Evolutionary conservation across 192 early-diverging fungal species (phyloP), one percentile per base, ranked within the genome.

Genomic region (Hyaloraphidium curvatum): DNA sequence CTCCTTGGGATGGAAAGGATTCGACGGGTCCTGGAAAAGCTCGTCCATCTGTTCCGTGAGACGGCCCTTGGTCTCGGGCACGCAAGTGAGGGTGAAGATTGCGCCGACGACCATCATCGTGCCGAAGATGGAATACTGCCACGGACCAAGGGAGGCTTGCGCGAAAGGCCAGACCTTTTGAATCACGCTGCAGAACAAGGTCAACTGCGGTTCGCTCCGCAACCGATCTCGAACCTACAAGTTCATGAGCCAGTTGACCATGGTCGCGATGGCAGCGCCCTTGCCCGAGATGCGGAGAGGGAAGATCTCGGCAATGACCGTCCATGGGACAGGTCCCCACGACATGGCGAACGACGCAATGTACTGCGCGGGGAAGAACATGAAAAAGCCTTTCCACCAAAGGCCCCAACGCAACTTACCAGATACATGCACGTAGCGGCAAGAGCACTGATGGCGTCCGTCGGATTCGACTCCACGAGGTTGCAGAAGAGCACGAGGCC

Each of bases 1-100:
- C n/a, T n/a, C n/a, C n/a, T n/a, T n/a, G n/a, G n/a, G n/a, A n/a
- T n/a, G n/a, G n/a, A n/a, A n/a, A n/a, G n/a, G n/a, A n/a, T n/a
- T n/a, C n/a, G n/a, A n/a, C n/a, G n/a, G n/a, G n/a, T n/a, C n/a
- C n/a, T n/a, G n/a, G n/a, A 48, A 48, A 22, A 48, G 14, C 43
- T 48, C 43, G 43, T 48, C 43, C 43, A 48, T 48, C 43, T 48
- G 43, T 23, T 48, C 43, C 7, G 23, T 14, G n/a, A 23, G 23
- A 23, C 23, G 43, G 43, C 43, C 43, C 7, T 23, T 14, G 22
- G 43, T 48, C 43, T 59, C 77, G 4, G 75, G 75, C 52, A 80
- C 71, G 16, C 63, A 55, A n/a, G n/a, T n/a, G n/a, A n/a, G n/a
- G n/a, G n/a, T n/a, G n/a, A n/a, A n/a, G n/a, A n/a, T n/a, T n/a